Evolutionary conservation across 129 eudicot genomes (phyloP), one percentile per base, ranked within the genome.

Genomic region (Saposhnikovia divaricata): DNA sequence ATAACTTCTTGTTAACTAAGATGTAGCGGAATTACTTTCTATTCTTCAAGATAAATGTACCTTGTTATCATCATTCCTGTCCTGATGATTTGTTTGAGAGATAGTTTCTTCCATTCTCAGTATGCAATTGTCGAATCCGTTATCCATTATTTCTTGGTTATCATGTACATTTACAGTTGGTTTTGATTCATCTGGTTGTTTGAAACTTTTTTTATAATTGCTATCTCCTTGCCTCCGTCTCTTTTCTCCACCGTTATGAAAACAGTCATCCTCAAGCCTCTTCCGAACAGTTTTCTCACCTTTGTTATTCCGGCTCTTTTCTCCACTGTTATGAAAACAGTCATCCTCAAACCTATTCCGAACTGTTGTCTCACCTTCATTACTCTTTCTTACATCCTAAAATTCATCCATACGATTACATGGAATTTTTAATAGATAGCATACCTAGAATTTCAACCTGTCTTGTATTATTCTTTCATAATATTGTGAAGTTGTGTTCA

Each of bases 131-230:
- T 27, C 37, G 16, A 63, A 23, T 63, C 70, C 25, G 25, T 53
- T 63, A 9, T 16, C 15, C 3, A 13, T 57, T 43, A 11, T 38
- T 39, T 38, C 28, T 15, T 72, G 25, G 50, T 40, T 39, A 72
- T 39, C 76, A 40, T 40, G n/a, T 45, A 44, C 39, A 27, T 15
- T 74, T 74, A 39, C 23, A 45, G 34, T 21, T 18, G 39, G 9
- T 25, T 47, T 75, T 75, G 78, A 27, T 48, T 76, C 79, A 50
- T 13, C 12, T 9, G 72, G 37, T 37, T 23, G 72, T 77, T 55
- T 23, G 42, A 23, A 27, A 16, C 37, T 77, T 19, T 42, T 16
- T 72, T 16, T 40, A 57, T n/a, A 23, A 40, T 34, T 55, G 11
- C 53, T 73, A 21, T 72, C 37, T 8, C 37, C 34, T 23, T 73